Evolutionary conservation across 176 grass and related monocot species (phyloP), one percentile per base, ranked within the genome.

Genomic region (Metroxylon sagu): DNA sequence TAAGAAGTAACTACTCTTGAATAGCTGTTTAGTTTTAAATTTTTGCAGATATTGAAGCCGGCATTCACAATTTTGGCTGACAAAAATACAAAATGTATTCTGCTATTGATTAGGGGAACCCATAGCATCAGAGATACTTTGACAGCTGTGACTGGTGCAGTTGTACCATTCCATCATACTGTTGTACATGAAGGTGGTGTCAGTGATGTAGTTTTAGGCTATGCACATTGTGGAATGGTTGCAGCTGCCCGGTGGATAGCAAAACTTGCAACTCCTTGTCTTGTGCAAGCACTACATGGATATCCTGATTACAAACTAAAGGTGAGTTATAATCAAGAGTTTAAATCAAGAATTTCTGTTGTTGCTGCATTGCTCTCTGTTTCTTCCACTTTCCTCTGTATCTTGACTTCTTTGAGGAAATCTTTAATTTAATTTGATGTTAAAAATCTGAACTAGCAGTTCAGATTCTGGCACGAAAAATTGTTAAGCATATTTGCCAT

Each of bases 181-280:
- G 75, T 97, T 65, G 62, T 97, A 79, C 72, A 77, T 75, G 83
- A 91, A 85, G 80, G 87, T 72, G 92, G 92, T 57, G 70, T 97
- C 71, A 88, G 87, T 1, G 87, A 97, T 70, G 75, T 97, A 76
- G 70, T 97, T 83, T 77, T 97, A 73, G 92, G 92, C 19, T 97
- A 97, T 85, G 92, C 92, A n/a, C 92, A 97, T 64, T 97, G 81
- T 70, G 92, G 92, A 60, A 97, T 97, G 92, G 92, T 97, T 75
- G 92, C 92, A 27, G 92, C 87, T 59, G 92, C 87, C 77, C 83
- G 92, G 56, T 97, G 87, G 87, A 97, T 91, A 50, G 87, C 87
- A n/a, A 97, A 97, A 54, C 81, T 97, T 73, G 81, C 92, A 66
- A 53, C 81, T 60, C 92, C 87, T 88, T 85, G 84, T 78, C 78